Conservation (phyloP, 2,329 filamentous ascomycete species). For the Colletotrichum gloeosporioides region DNA sequence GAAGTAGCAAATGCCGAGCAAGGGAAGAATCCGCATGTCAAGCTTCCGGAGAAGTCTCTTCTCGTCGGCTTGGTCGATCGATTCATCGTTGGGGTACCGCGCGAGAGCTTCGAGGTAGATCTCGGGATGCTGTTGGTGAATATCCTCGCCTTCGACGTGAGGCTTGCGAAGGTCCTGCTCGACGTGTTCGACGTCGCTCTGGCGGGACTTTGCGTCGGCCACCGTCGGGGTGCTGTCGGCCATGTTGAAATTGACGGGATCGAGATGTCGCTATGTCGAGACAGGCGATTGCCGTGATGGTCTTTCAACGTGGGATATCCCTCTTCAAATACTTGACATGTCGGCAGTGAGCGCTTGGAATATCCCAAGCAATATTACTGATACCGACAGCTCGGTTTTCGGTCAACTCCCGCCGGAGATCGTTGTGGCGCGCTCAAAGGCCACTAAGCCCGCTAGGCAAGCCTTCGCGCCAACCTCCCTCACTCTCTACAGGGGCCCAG, state of each 20-base stretch:
- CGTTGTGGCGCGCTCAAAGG: background rate
- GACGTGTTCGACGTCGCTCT: constrained; percentile 22
- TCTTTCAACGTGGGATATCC: background rate
- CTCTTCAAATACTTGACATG: background rate
- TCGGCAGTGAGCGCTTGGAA: background rate
- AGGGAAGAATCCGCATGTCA: constrained; percentile 40
- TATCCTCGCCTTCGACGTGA: background rate
- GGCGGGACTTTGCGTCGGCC: background rate
- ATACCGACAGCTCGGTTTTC: background rate
- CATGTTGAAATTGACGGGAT: background rate
- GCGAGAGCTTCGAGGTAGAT: constrained; percentile 40
- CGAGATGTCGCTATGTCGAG: background rate
- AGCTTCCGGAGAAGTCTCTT: constrained; percentile 39
- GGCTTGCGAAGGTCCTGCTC: constrained; percentile 23
- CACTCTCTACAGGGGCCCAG: background rate
- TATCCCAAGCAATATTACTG: background rate
- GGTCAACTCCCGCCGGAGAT: constrained; percentile 1
- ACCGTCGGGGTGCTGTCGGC: background rate
- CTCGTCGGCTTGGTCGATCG: constrained; percentile 38
- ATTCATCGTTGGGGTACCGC: constrained; percentile 40
- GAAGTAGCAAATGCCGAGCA: constrained; percentile 45
- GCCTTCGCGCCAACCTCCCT: background rate
- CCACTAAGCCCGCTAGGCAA: background rate
- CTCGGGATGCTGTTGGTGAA: constrained; percentile 28
- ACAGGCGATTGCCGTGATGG: background rate